Conservation (phyloP, 1,284 basidiomycete genomes). For the Malassezia obtusa region DNA sequence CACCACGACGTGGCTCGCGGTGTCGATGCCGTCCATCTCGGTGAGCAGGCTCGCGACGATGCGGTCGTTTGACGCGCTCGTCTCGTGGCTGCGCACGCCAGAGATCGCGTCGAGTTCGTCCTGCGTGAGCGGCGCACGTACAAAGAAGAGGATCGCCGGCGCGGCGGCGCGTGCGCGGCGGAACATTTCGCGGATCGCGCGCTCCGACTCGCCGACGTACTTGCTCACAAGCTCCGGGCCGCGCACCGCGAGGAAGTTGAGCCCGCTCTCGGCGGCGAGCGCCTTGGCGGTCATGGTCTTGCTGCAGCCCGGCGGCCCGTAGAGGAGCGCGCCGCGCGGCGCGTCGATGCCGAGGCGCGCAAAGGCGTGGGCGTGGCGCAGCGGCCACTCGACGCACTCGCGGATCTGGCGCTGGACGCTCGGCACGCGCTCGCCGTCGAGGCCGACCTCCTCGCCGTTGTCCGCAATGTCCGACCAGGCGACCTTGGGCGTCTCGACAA, state of each 20-base stretch:
- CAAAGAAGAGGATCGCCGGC: constrained; percentile 88
- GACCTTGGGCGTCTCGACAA: constrained; percentile 73
- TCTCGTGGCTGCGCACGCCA: constrained; percentile 60
- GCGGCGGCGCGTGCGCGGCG: constrained; percentile 84
- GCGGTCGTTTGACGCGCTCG: constrained; percentile 53
- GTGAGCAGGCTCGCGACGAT: constrained; percentile 87
- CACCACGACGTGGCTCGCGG: constrained; percentile 79
- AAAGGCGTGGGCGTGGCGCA: constrained; percentile 75
- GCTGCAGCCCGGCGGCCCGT: constrained; percentile 93
- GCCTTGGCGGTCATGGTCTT: constrained; percentile 92
- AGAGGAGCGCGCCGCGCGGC: constrained; percentile 80
- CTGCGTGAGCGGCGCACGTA: constrained; percentile 50
- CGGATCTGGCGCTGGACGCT: constrained; percentile 34
- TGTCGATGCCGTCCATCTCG: constrained; percentile 94
- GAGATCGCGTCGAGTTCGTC: constrained; percentile 96
- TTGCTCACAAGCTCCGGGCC: constrained; percentile 96
- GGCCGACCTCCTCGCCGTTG: constrained; percentile 7
- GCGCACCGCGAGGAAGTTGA: constrained; percentile 96
- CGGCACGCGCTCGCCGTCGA: neutral
- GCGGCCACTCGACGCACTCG: constrained; percentile 67
- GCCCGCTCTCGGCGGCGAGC: constrained; percentile 82
- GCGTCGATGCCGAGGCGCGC: constrained; percentile 74
- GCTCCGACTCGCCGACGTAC: constrained; percentile 93
- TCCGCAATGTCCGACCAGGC: constrained; percentile 67
- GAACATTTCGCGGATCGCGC: constrained; percentile 87